These are phyloP conservation scores for Sugiyamaella xylanicola DNA, from an alignment of 1,139 yeast species.

Conservation along the genomic window DNA sequence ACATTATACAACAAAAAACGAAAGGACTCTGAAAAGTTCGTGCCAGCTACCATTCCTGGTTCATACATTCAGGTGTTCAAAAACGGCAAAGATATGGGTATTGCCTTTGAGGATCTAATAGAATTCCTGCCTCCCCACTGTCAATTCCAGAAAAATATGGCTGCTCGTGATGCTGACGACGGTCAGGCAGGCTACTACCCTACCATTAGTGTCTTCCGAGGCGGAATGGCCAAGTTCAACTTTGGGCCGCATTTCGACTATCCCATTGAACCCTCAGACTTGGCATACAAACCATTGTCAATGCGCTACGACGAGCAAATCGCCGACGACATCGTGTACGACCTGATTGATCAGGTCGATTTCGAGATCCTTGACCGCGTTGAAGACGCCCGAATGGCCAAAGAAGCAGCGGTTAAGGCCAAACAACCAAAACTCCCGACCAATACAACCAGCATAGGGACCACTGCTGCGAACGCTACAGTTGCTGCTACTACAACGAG, in stretches of 20 bases:
- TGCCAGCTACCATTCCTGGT: slow-evolving; percentile 48
- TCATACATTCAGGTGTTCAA: slow-evolving; percentile 69
- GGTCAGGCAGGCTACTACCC: slow-evolving; percentile 91
- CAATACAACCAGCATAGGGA: not conserved
- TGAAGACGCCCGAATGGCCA: slow-evolving; percentile 12
- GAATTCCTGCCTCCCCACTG: slow-evolving; percentile 81
- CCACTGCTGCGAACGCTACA: not conserved
- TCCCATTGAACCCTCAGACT: slow-evolving; percentile 41
- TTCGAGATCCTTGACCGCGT: slow-evolving; percentile 49
- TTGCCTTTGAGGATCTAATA: slow-evolving; percentile 65
- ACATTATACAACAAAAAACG: slow-evolving; percentile 31
- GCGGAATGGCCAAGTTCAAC: slow-evolving; percentile 72
- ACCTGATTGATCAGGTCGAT: slow-evolving; percentile 81
- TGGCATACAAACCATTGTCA: slow-evolving; percentile 50
- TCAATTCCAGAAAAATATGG: slow-evolving; percentile 34
- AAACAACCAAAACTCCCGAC: not conserved
- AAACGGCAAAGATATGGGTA: slow-evolving; percentile 71
- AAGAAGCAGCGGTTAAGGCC: slow-evolving; percentile 1
- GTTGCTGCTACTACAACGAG: not conserved
- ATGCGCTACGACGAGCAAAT: slow-evolving; percentile 69
- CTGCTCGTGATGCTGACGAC: slow-evolving; percentile 54
- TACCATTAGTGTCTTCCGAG: slow-evolving; percentile 77
- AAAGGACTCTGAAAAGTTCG: slow-evolving; percentile 30
- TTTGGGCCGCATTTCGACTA: slow-evolving; percentile 66
- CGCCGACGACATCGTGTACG: slow-evolving; percentile 83